Conservation (phyloP, 345 rosid genomes). For the Moringa oleifera region DNA sequence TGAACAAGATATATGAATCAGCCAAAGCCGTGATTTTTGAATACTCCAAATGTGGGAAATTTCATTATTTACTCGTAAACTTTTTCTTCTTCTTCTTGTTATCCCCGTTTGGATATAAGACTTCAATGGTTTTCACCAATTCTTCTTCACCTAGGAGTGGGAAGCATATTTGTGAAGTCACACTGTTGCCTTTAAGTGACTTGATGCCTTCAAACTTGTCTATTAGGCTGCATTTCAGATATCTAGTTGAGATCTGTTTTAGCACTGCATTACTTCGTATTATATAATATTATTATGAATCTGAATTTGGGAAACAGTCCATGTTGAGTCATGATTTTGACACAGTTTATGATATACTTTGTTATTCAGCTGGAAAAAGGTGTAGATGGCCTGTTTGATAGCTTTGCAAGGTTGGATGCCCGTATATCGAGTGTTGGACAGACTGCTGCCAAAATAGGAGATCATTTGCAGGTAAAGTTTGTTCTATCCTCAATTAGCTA, state of each 20-base stretch:
- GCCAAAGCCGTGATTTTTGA: neutral
- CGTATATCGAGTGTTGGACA: slow-evolving; percentile 98
- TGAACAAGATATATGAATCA: slow-evolving; percentile 8
- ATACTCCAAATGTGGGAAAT: neutral
- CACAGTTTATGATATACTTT: neutral
- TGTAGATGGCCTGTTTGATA: slow-evolving; percentile 85
- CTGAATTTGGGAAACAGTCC: slow-evolving; percentile 8
- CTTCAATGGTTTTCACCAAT: neutral
- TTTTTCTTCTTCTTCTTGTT: neutral
- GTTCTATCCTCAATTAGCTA: slow-evolving; percentile 6
- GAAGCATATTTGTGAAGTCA: neutral
- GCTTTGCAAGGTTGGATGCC: slow-evolving; percentile 88
- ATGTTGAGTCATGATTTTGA: neutral
- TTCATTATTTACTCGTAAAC: neutral
- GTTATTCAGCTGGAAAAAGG: slow-evolving; percentile 77
- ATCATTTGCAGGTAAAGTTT: slow-evolving; percentile 81
- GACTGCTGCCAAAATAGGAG: slow-evolving; percentile 99
- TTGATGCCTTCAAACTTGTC: neutral
- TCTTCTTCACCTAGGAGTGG: neutral
- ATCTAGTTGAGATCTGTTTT: neutral
- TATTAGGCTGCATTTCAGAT: neutral
- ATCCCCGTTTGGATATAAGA: neutral
- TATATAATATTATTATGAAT: slow-evolving; percentile 6
- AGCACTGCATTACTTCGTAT: neutral
- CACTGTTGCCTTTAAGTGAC: neutral